Evolutionary conservation across 768 basidiomycete genomes (phyloP).

Genomic region (Suillus paluster): DNA sequence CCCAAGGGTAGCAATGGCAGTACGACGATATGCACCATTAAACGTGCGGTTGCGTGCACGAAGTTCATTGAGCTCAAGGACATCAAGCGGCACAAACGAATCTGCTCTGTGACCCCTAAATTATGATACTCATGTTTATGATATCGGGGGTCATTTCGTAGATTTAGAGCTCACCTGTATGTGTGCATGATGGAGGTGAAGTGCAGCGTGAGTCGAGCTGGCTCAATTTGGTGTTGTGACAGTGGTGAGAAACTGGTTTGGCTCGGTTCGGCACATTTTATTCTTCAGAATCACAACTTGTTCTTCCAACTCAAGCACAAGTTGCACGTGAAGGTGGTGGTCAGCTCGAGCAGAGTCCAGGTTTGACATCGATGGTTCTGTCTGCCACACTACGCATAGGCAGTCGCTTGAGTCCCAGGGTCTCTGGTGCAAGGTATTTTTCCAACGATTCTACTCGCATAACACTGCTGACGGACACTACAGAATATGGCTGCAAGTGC

Average conservation of each 20-base stretch:
- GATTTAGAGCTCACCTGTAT: slow-evolving; percentile 28
- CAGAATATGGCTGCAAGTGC: slow-evolving; percentile 20
- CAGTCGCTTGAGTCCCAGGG: slow-evolving; percentile 28
- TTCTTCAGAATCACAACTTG: background rate
- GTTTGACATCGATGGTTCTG: slow-evolving; percentile 20
- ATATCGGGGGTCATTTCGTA: background rate
- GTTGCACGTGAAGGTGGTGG: background rate
- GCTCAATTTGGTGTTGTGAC: slow-evolving; percentile 10
- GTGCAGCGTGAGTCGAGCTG: slow-evolving; percentile 13
- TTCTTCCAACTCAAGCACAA: background rate
- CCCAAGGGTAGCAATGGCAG: slow-evolving; percentile 73
- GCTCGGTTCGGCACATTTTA: slow-evolving; percentile 20
- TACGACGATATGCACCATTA: slow-evolving; percentile 80
- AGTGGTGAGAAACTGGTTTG: slow-evolving; percentile 8
- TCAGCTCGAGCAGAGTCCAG: background rate
- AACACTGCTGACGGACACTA: slow-evolving; percentile 16
- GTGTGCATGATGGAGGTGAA: slow-evolving; percentile 19
- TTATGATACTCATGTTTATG: background rate
- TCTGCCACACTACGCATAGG: slow-evolving; percentile 23
- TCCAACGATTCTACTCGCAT: background rate
- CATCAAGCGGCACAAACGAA: slow-evolving; percentile 57
- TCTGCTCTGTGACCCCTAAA: slow-evolving; percentile 51
- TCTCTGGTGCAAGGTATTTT: slow-evolving; percentile 25
- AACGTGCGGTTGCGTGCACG: slow-evolving; percentile 84
- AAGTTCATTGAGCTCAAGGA: slow-evolving; percentile 70